These are phyloP conservation scores for Annulohypoxylon moriforme DNA, from an alignment of 495 filamentous ascomycete genomes.

Conservation along the genomic window DNA sequence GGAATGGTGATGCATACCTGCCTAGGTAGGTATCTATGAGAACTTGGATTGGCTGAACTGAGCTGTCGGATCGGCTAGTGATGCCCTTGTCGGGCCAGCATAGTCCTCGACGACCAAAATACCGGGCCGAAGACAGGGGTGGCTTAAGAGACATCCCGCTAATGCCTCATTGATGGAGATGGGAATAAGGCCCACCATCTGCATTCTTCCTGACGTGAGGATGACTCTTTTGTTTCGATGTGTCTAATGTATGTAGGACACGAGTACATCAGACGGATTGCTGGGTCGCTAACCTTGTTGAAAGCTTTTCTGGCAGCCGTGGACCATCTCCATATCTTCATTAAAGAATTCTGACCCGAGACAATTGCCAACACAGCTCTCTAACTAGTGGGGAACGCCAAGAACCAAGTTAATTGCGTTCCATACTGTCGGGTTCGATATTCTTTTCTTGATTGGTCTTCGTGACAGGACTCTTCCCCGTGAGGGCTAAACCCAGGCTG, in stretches of 20 bases:
- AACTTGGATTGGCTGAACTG: slow-evolving; percentile 18
- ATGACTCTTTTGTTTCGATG: slow-evolving; percentile 11
- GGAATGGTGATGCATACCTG: slow-evolving; percentile 8
- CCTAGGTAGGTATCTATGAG: background rate
- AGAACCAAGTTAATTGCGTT: slow-evolving; percentile 41
- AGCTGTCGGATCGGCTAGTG: slow-evolving; percentile 30
- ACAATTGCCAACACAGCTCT: slow-evolving; percentile 43
- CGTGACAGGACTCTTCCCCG: slow-evolving; percentile 21
- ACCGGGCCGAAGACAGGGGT: slow-evolving; percentile 40
- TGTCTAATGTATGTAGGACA: slow-evolving; percentile 8
- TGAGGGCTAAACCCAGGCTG: slow-evolving; percentile 21
- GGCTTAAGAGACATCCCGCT: slow-evolving; percentile 14
- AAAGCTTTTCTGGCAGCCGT: slow-evolving; percentile 13
- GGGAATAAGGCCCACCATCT: slow-evolving; percentile 10
- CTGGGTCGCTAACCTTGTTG: slow-evolving; percentile 19
- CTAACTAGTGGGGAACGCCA: slow-evolving; percentile 37
- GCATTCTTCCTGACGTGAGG: slow-evolving; percentile 17
- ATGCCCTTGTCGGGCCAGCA: slow-evolving; percentile 33
- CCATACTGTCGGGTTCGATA: slow-evolving; percentile 39
- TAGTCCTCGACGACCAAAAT: background rate
- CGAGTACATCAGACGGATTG: background rate
- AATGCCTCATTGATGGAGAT: slow-evolving; percentile 16
- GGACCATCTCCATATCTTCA: slow-evolving; percentile 29
- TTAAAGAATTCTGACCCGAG: slow-evolving; percentile 39
- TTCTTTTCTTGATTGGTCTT: slow-evolving; percentile 33